Base-by-base conservation (phyloP, 2,329 filamentous ascomycete species). In the Mariannaea sp. region DNA sequence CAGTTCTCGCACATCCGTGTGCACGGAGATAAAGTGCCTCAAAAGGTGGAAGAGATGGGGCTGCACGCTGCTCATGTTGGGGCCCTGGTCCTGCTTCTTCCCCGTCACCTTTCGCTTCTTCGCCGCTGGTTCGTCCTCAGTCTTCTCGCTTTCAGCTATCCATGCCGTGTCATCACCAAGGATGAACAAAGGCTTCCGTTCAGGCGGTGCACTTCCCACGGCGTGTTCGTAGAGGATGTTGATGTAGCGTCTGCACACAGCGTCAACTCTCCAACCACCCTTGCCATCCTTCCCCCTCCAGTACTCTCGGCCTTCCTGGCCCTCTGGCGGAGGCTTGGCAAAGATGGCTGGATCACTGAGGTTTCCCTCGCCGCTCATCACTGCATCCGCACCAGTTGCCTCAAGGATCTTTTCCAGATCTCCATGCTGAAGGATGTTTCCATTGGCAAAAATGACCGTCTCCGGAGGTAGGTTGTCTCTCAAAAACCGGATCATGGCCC, bases 351-450 rank as follows among this genome's bases (percentile, higher is more conserved):
- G 94, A 68, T 99, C 91, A 67, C 91, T 93, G 1, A 99, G 80
- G 68, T 97, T 96, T 0, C 92, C 94, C 73, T 99, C 94, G 5
- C 94, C 94, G 61, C 88, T 93, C 94, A 99, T 97, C 45, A 99
- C 85, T 14, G 83, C 94, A 70, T 99, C 94, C 2, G 87, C 93
- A 1, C 92, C 92, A 1, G 94, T 99, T 4, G 80, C 90, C 43
- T 85, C 82, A 16, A 99, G 75, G 67, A 93, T 97, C 16, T 76
- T 76, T 44, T 87, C 82, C 9, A 99, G 77, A 69, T 99, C 93
- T 0, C 79, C 86, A 53, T 88, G 81, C 69, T 90, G 88, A 53
- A 99, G 76, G 29, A 97, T 87, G 68, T 99, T 99, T 10, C 94
- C 94, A 71, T 99, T 99, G 3, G 94, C 94, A 69, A 99, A 97